Evolutionary conservation across 192 early-diverging fungal genomes (phyloP), one percentile per base, ranked within the genome.

Genomic region (Rhizophagus clarus): DNA sequence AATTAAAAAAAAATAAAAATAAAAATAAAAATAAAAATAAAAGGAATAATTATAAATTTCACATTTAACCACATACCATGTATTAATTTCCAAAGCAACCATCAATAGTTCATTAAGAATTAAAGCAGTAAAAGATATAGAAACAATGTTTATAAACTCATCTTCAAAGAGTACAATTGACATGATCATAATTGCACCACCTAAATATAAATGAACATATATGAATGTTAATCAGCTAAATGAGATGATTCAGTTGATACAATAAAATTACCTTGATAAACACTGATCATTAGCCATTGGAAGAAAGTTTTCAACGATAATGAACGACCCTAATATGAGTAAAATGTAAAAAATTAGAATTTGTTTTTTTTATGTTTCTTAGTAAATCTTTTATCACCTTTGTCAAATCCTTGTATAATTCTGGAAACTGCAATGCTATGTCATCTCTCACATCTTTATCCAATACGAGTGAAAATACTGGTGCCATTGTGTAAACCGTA

Each of bases 401-500:
- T 45, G 92, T 94, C 77, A 98, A 83, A 64, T 98, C 97, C 22
- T 95, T 95, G 83, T 98, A 98, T 12, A 98, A 89, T 82, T 98
- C 96, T 0, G 96, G 96, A 79, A 96, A 98, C 71, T 95, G 71
- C 82, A 98, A 81, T 5, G 97, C 97, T 81, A 95, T 96, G 20
- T 95, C 93, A 78, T 95, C 95, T 32, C 87, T 89, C 11, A 97
- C 92, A 84, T 98, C 97, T 77, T 90, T 90, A 81, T 98, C 97
- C 22, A 96, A 86, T 5, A 98, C 96, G 42, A 98, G 81, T 31
- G 97, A 98, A 70, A 98, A 98, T 66, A 98, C 96, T 0, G 97
- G 97, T 12, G 95, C 95, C 92, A 96, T 98, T 17, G 97, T 98
- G 81, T 97, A 98, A 7, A 97, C 85, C 1, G 97, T 98, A n/a